Conservation (phyloP, 2,329 filamentous ascomycete species). For the Monosporascus sp. region DNA sequence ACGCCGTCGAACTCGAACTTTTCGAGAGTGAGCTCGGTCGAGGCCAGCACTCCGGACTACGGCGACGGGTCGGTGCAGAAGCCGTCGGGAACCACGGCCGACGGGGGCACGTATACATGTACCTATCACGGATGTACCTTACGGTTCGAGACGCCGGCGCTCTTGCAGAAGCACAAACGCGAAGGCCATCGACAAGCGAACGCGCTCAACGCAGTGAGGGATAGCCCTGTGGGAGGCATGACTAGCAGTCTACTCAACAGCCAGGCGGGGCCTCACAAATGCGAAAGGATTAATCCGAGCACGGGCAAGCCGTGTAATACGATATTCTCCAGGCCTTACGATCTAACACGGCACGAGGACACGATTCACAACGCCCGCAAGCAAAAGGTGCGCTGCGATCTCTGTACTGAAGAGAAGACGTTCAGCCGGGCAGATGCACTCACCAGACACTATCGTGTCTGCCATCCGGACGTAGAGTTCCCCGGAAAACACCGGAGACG, state of each 20-base stretch:
- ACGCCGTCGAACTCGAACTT: constrained; percentile 35
- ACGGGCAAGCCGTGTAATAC: constrained; percentile 94
- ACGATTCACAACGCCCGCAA: constrained; percentile 95
- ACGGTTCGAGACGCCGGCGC: constrained; percentile 80
- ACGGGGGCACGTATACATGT: constrained; percentile 89
- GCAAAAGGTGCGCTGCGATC: constrained; percentile 86
- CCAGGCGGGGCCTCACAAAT: constrained; percentile 89
- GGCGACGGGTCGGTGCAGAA: constrained; percentile 35
- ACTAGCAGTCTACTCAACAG: constrained; percentile 64
- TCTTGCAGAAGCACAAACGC: constrained; percentile 91
- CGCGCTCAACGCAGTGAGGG: constrained; percentile 36
- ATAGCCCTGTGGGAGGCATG: constrained; percentile 31
- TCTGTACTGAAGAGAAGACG: constrained; percentile 94
- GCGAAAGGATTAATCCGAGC: constrained; percentile 87
- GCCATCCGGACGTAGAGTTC: constrained; percentile 82
- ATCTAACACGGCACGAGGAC: constrained; percentile 92
- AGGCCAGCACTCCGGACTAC: constrained; percentile 31
- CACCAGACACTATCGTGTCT: constrained; percentile 89
- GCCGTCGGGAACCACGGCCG: constrained; percentile 62
- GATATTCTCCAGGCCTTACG: constrained; percentile 91
- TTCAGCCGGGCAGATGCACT: constrained; percentile 94
- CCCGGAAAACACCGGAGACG: constrained; percentile 55
- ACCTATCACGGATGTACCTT: constrained; percentile 87
- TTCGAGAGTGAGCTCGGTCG: constrained; percentile 37
- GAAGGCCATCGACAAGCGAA: constrained; percentile 82